phyloP scores from a whole-genome alignment of 176 grass and related monocot species.

The Carex cristatella region DNA sequence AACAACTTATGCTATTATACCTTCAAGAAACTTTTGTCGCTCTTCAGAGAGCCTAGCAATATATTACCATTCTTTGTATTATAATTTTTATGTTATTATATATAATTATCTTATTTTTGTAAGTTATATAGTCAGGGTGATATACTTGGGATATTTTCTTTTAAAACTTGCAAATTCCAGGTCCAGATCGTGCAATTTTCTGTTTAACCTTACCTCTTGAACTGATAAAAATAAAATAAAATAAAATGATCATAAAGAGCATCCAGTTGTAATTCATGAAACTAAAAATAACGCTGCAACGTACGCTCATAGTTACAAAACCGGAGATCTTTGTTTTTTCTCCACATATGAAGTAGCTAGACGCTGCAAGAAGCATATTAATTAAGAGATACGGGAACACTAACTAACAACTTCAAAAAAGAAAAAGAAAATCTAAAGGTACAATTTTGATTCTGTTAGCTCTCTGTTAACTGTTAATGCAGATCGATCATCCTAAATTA shows the following conservation, averaged over 20 bases:
- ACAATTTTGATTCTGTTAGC: slow-evolving; percentile 49
- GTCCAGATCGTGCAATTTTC: neutral
- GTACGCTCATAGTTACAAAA: neutral
- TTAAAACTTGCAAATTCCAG: neutral
- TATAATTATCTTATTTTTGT: too few relatives aligned
- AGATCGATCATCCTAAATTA: neutral
- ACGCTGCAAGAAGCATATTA: neutral
- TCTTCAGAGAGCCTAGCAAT: too few relatives aligned
- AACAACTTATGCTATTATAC: too few relatives aligned
- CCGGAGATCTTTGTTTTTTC: neutral
- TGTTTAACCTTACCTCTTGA: neutral
- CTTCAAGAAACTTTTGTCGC: too few relatives aligned
- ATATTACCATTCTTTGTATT: neutral
- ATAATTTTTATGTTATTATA: neutral
- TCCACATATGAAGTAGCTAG: neutral
- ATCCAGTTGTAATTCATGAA: slow-evolving; percentile 9
- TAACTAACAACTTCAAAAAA: neutral
- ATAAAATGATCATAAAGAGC: neutral
- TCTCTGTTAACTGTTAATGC: slow-evolving; percentile 24
- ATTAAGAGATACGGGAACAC: too few relatives aligned
- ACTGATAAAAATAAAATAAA: neutral
- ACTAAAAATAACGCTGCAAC: neutral
- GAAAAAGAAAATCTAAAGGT: neutral
- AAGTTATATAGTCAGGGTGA: neutral
- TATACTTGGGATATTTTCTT: neutral